phyloP scores from a whole-genome alignment of 129 eudicot genomes.

The Calendula officinalis region DNA sequence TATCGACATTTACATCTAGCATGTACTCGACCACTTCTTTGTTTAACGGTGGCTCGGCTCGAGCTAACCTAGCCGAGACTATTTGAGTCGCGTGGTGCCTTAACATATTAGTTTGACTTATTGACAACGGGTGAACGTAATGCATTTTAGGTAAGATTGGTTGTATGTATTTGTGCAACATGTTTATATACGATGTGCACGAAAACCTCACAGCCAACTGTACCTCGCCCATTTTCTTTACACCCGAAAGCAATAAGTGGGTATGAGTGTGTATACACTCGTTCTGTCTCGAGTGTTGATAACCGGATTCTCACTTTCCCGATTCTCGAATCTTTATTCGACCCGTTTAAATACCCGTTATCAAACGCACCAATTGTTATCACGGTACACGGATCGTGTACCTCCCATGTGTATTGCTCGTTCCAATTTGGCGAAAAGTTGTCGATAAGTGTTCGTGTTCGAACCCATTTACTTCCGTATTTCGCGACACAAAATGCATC shows the following conservation, averaged over 20 bases:
- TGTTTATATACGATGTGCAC: constrained; percentile 68
- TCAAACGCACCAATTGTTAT: constrained; percentile 79
- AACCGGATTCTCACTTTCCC: constrained; percentile 86
- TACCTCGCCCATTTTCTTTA: constrained; percentile 87
- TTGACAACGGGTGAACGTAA: constrained; percentile 75
- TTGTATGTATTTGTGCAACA: constrained; percentile 73
- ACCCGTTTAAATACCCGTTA: constrained; percentile 57
- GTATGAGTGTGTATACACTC: constrained; percentile 87
- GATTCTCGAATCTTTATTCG: constrained; percentile 53
- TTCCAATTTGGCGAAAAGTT: constrained; percentile 72
- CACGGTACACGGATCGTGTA: constrained; percentile 79
- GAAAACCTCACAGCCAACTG: constrained; percentile 87
- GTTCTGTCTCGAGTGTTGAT: constrained; percentile 80
- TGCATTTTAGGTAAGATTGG: constrained; percentile 96
- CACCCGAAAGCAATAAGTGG: constrained; percentile 78
- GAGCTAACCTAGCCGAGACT: constrained; percentile 53
- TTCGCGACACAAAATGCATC: constrained; percentile 93
- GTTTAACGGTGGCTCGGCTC: constrained; percentile 81
- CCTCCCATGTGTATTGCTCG: constrained; percentile 98
- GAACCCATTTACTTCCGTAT: constrained; percentile 80
- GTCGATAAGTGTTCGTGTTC: constrained; percentile 82
- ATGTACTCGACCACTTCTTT: constrained; percentile 79
- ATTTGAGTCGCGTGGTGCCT: constrained; percentile 71
- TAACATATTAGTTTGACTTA: constrained; percentile 49
- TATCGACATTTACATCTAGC: constrained; percentile 64